Evolutionary conservation across 805 yeast species (phyloP), one percentile per base, ranked within the genome.

Genomic region (Cyberlindnera meyerae): DNA sequence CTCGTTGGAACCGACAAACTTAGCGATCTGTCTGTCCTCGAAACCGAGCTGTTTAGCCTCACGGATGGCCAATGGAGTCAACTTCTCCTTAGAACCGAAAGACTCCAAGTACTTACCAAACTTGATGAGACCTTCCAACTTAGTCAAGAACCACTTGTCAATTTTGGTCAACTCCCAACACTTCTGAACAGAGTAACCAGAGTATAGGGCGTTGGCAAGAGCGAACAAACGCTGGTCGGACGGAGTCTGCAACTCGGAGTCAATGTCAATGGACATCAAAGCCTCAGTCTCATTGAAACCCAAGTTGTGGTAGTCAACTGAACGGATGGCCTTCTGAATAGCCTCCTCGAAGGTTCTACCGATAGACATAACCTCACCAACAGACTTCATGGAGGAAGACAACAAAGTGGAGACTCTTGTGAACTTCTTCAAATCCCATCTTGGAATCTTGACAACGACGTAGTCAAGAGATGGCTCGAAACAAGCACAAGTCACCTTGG

Each of bases 321-420:
- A 84, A 64, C 98, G 77, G 50, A 93, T 79, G 31, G 97, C 97
- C 72, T 90, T 90, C 70, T 93, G 97, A 73, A 90, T 81, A 24
- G 96, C 83, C 68, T 90, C 98, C 70, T 90, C 98, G 60, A 90
- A 90, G 46, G 80, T 90, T 67, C 98, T 81, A 58, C 98, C 98
- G 58, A 90, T 93, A 31, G 96, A 93, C 98, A 90, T 90, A 41
- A 90, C 98, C 66, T 90, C 98, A 63, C 98, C 98, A 36, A 90
- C 98, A 43, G 97, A 89, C 65, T 90, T 90, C 98, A 90, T 90
- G 31, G 97, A 79, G 11, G 96, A 85, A 88, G 40, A 97, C 98
- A 32, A 96, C 95, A 58, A 90, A 82, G 45, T 82, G 68, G 97
- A 45, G 95, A 97, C 87, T 63, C 96, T 78, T 62, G 86, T 84